A percentile compares a stretch with the other conserved stretches of the same genome.
These are phyloP conservation scores for Russula sp. DNA, from an alignment of 768 basidiomycete species.

Conservation along the genomic window DNA sequence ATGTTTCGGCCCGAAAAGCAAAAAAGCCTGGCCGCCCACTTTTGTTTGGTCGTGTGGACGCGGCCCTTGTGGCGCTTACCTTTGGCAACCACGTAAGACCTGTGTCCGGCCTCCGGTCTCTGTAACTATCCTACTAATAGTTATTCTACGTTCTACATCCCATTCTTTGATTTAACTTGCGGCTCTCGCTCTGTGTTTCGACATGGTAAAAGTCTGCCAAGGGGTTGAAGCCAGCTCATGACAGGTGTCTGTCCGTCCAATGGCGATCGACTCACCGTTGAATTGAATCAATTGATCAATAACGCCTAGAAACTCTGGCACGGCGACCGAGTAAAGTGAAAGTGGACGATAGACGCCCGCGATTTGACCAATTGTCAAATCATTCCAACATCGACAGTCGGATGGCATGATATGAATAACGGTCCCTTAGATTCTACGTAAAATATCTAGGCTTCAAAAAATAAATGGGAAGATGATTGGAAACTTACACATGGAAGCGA, in stretches of 20 bases:
- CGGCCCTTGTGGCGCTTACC: slow-evolving; percentile 19
- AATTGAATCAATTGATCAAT: not conserved
- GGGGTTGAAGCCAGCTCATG: not conserved
- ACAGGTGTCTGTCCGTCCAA: not conserved
- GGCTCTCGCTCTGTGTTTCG: not conserved
- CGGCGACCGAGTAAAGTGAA: not conserved
- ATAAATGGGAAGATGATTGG: not conserved
- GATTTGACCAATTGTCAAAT: not conserved
- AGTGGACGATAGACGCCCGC: not conserved
- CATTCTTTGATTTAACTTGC: not conserved
- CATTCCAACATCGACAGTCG: not conserved
- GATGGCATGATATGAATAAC: not conserved
- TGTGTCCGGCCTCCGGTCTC: not conserved
- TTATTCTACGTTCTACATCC: slow-evolving; percentile 1
- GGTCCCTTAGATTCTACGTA: not conserved
- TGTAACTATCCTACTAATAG: slow-evolving; percentile 6
- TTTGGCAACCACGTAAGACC: slow-evolving; percentile 1
- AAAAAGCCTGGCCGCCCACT: slow-evolving; percentile 20
- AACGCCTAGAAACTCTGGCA: not conserved
- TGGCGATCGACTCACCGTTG: not conserved
- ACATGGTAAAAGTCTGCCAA: not conserved
- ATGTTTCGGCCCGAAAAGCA: slow-evolving; percentile 21
- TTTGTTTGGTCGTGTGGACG: slow-evolving; percentile 21
- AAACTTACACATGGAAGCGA: not conserved
- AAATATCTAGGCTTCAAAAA: not conserved